These are phyloP conservation scores for Ascochyta fabae DNA, from an alignment of 2,329 filamentous ascomycete species.

Conservation along the genomic window DNA sequence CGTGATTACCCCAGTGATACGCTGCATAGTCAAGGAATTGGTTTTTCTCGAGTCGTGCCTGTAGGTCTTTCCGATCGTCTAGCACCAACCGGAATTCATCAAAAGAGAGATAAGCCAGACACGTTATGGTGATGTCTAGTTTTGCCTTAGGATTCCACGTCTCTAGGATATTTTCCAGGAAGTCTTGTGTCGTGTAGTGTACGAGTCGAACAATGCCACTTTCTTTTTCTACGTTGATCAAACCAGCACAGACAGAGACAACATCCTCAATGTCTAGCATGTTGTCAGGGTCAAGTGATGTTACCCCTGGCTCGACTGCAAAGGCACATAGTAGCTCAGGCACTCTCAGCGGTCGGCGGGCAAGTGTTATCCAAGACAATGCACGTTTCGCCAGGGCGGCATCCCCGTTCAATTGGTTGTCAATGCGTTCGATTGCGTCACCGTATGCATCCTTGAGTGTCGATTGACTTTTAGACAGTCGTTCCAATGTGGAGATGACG, in stretches of 20 bases:
- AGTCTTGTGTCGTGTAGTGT: slow-evolving; percentile 40
- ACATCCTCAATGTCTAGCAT: slow-evolving; percentile 22
- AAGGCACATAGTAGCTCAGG: slow-evolving; percentile 21
- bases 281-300: slow-evolving; percentile 17
- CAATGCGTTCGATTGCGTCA: slow-evolving; percentile 53
- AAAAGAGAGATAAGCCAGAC: slow-evolving; percentile 43
- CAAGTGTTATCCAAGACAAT: slow-evolving; percentile 26
- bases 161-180: slow-evolving; percentile 35
- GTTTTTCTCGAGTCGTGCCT: slow-evolving; percentile 20
- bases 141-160: slow-evolving; percentile 30
- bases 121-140: slow-evolving; percentile 28
- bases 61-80: slow-evolving; percentile 13
- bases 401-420: slow-evolving; percentile 44
- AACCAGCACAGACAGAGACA: slow-evolving; percentile 33
- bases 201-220: slow-evolving; percentile 37
- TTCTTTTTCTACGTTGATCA: slow-evolving; percentile 40
- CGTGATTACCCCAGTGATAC: slow-evolving; percentile 34
- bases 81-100: neutral
- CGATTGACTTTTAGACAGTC: slow-evolving; percentile 38
- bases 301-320: slow-evolving; percentile 13
- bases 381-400: slow-evolving; percentile 46
- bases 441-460: slow-evolving; percentile 52
- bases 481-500: slow-evolving; percentile 41
- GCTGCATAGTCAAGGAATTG: slow-evolving; percentile 39
- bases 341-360: slow-evolving; percentile 20